phyloP scores from a whole-genome alignment of 2,329 filamentous ascomycete species.

The Exophiala lecanii-corni region DNA sequence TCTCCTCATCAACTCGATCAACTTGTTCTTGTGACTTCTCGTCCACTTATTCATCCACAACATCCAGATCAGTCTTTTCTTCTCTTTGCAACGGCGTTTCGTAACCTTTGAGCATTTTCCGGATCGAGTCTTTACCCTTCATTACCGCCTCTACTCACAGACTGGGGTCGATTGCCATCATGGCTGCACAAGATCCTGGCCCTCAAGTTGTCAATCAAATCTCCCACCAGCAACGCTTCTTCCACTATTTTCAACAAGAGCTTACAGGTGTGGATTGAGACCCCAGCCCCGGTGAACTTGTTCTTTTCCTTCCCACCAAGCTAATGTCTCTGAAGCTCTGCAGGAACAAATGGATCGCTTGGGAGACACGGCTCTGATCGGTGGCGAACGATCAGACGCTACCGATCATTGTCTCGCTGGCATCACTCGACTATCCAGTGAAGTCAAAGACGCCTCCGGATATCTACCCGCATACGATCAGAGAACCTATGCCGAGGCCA shows the following conservation, averaged over 20 bases:
- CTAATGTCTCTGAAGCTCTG: constrained; percentile 51
- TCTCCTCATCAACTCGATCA: no score
- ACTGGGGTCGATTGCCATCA: no score
- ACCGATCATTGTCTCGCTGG: constrained; percentile 73
- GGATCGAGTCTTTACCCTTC: no score
- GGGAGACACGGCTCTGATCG: constrained; percentile 56
- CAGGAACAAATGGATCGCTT: constrained; percentile 71
- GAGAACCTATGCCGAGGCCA: constrained; percentile 73
- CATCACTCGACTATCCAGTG: constrained; percentile 74
- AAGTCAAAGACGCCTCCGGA: constrained; percentile 77
- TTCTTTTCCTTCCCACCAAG: constrained; percentile 10
- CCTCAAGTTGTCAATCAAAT: not conserved
- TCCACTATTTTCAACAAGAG: constrained; percentile 74
- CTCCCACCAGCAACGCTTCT: constrained; percentile 70
- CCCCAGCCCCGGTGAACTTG: constrained; percentile 10
- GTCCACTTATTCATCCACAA: no score
- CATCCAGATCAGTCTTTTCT: no score
- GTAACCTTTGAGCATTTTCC: no score
- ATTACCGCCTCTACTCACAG: no score
- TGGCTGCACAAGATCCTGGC: constrained; percentile 7
- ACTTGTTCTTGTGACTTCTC: no score
- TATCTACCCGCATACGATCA: constrained; percentile 87
- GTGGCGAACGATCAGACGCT: constrained; percentile 73
- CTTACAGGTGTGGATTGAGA: constrained; percentile 64
- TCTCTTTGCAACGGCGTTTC: no score